Conservation (phyloP, 192 early-diverging fungal genomes). For the Coemansia sp. region DNA sequence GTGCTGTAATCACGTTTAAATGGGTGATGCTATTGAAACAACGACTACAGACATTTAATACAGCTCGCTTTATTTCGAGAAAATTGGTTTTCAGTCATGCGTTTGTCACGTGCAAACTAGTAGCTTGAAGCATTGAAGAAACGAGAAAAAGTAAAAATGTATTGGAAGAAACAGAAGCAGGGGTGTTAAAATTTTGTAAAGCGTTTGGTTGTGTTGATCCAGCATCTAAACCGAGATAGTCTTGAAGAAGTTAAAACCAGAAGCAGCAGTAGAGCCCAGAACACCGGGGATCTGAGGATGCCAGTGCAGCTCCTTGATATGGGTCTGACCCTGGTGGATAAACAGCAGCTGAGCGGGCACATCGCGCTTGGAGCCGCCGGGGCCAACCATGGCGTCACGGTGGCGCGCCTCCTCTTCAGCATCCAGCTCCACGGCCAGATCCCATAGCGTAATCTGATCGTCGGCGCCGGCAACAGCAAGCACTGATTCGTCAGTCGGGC, state of each 20-base stretch:
- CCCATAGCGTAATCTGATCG: constrained; percentile 96
- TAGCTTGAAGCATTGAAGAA: background rate
- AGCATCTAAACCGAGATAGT: constrained; percentile 77
- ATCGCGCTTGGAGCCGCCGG: constrained; percentile 64
- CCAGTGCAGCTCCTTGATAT: constrained; percentile 98
- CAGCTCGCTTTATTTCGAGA: background rate
- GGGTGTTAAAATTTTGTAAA: too few relatives aligned
- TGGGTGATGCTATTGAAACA: too few relatives aligned
- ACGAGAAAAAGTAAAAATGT: background rate
- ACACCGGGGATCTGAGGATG: constrained; percentile 92
- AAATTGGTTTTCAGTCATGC: background rate
- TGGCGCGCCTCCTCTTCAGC: constrained; percentile 77
- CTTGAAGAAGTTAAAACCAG: constrained; percentile 97
- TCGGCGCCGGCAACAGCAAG: constrained; percentile 90
- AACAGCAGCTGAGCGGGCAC: constrained; percentile 95
- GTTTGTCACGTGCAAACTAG: background rate
- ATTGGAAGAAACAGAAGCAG: background rate
- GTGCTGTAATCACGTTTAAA: too few relatives aligned
- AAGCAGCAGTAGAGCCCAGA: constrained; percentile 77
- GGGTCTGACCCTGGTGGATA: constrained; percentile 88
- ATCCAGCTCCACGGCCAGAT: constrained; percentile 95
- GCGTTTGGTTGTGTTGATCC: too few relatives aligned
- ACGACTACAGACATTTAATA: too few relatives aligned
- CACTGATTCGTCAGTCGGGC: constrained; percentile 87
- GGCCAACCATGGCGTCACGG: constrained; percentile 55